Evolutionary conservation across 306 rosid genomes (phyloP).

Genomic region (Canavalia ensiformis): DNA sequence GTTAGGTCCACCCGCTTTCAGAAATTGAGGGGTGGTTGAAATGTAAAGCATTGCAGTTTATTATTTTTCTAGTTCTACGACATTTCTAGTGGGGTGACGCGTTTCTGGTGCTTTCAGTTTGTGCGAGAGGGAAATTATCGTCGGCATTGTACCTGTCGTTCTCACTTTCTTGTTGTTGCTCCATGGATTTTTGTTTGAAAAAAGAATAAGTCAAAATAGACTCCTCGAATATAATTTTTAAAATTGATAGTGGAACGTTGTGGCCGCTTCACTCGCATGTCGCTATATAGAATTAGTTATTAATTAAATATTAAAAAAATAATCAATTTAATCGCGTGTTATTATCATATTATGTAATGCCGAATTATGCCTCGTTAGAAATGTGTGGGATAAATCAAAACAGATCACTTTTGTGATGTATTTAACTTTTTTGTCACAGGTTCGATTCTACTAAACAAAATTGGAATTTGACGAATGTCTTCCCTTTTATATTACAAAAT

Average conservation of each 20-base stretch:
- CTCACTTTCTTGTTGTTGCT: not conserved
- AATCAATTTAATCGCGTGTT: not conserved
- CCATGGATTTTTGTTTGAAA: not conserved
- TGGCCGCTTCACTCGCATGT: not conserved
- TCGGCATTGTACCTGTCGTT: not conserved
- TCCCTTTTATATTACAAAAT: too few relatives aligned
- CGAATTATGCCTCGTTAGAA: not conserved
- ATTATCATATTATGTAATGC: not conserved
- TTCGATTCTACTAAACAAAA: too few relatives aligned
- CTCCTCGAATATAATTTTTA: not conserved
- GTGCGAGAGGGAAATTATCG: conserved; percentile 9
- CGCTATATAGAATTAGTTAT: too few relatives aligned
- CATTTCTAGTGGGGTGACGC: conserved; percentile 13
- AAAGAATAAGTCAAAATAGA: not conserved
- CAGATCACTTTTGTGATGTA: too few relatives aligned
- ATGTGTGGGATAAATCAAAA: not conserved
- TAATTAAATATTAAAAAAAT: not conserved
- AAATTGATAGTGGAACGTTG: not conserved
- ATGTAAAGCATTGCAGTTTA: conserved; percentile 22
- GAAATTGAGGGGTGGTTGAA: conserved; percentile 24
- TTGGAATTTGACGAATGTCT: too few relatives aligned
- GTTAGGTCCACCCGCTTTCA: conserved; percentile 30
- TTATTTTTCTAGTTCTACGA: conserved; percentile 3
- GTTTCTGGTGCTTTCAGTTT: conserved; percentile 1
- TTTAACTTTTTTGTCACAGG: too few relatives aligned